Percentiles rank a stretch among this genome's conserved stretches.
These are phyloP conservation scores for Lactarius indigo DNA, from an alignment of 768 basidiomycete species.

Conservation along the genomic window DNA sequence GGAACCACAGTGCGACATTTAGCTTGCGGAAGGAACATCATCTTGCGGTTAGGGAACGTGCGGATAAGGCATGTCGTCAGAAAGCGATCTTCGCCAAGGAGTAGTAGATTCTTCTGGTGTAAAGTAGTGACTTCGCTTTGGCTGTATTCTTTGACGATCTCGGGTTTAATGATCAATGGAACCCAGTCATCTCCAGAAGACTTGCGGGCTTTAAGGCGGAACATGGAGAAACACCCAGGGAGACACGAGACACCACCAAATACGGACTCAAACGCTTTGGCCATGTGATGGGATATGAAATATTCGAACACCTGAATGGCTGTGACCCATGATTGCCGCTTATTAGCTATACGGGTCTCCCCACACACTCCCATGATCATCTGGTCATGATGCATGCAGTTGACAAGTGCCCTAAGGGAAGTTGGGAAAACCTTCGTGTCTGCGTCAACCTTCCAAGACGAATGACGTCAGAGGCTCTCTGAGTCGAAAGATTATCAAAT, in stretches of 20 bases:
- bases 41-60: slow-evolving; percentile 97
- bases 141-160: slow-evolving; percentile 96
- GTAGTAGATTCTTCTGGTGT: slow-evolving; percentile 95
- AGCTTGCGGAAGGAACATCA: slow-evolving; percentile 99
- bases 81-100: slow-evolving; percentile 98
- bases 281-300: slow-evolving; percentile 97
- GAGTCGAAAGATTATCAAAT: neutral
- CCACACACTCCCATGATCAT: slow-evolving; percentile 99
- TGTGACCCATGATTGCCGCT: slow-evolving; percentile 97
- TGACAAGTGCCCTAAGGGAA: slow-evolving; percentile 87
- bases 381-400: slow-evolving; percentile 98
- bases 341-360: slow-evolving; percentile 98
- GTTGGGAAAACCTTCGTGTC: slow-evolving; percentile 95
- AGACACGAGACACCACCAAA: slow-evolving; percentile 99
- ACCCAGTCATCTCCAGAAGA: slow-evolving; percentile 92
- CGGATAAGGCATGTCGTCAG: slow-evolving; percentile 93
- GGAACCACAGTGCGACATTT: slow-evolving; percentile 93
- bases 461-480: slow-evolving; percentile 11
- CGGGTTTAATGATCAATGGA: slow-evolving; percentile 93
- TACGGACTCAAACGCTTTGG: slow-evolving; percentile 98
- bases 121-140: slow-evolving; percentile 90
- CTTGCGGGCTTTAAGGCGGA: slow-evolving; percentile 91
- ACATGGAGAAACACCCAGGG: slow-evolving; percentile 99
- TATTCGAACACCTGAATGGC: slow-evolving; percentile 98
- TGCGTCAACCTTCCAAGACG: slow-evolving; percentile 77